Base-by-base conservation (phyloP, 768 basidiomycete genomes). In the Cyathus striatus region DNA sequence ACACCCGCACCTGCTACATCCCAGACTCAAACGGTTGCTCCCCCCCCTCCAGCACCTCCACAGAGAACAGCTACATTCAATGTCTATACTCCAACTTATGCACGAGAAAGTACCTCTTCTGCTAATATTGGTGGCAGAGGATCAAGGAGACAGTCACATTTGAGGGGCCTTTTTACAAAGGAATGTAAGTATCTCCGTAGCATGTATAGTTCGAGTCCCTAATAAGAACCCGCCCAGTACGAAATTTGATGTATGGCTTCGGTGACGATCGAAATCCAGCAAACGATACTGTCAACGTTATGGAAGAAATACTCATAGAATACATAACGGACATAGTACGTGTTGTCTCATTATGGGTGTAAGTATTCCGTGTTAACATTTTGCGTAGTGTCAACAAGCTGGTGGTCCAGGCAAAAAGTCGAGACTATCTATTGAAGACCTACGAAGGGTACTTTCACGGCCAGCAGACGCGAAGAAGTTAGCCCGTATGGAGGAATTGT, bases 231-330 rank as follows among this genome's bases (percentile, higher is more conserved):
- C 39, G 21, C 44, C 43, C 41, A 90, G 90, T 93, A 45, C 81
- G 83, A 52, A 87, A 75, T 47, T 66, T 93, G 40, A 91, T 92
- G 90, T 94, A 91, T 56, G 91, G 89, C 22, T 96, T 95, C 62
- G 92, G 92, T 9, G 92, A 96, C 58, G 90, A 91, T 57, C 74
- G 86, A 13, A 87, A 90, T 51, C 89, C 91, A 1, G 84, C 90
- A 2, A 85, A 78, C 27, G 92, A 96, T 53, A 87, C 88, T 0
- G 87, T 93, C 21, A 84, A 80, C 49, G 86, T 94, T 27, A 88
- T 95, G 89, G 91, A 95, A 58, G 91, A 95, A 57, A 91, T 95
- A 41, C 66, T 95, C 40, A 78, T 92, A 33, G 90, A 93, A 60
- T 93, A 89, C 50, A 89, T 96, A 51, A 79, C 83, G 23, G 92